Conservation (phyloP, 805 yeast genomes). For the Yamadazyma sp. region DNA sequence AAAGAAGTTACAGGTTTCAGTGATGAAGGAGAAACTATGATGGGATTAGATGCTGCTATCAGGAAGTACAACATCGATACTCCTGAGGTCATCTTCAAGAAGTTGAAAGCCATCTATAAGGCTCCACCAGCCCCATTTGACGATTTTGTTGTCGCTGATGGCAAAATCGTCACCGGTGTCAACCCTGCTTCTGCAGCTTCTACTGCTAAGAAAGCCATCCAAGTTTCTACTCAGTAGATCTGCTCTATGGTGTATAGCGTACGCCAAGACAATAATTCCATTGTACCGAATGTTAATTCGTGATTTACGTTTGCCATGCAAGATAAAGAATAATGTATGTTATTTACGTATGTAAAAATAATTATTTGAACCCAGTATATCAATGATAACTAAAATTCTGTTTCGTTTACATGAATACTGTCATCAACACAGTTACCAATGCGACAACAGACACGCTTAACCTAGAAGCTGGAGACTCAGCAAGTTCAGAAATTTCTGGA, state of each 20-base stretch:
- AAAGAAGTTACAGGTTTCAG: constrained; percentile 62
- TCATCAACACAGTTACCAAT: constrained; percentile 2
- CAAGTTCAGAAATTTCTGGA: constrained; percentile 7
- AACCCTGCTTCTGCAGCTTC: constrained; percentile 59
- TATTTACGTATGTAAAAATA: too few species aligned
- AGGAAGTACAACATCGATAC: constrained; percentile 27
- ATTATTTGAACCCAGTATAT: not conserved
- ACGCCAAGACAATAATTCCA: too few species aligned
- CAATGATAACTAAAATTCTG: not conserved
- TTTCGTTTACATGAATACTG: too few species aligned
- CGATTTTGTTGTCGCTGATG: constrained; percentile 52
- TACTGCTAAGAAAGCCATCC: constrained; percentile 37
- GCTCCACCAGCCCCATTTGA: constrained; percentile 54
- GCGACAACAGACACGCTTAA: constrained; percentile 10
- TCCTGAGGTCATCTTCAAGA: constrained; percentile 37
- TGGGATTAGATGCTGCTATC: constrained; percentile 23
- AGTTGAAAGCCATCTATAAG: constrained; percentile 44
- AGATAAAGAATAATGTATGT: too few species aligned
- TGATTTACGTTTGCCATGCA: too few species aligned
- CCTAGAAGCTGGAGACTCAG: constrained; percentile 11
- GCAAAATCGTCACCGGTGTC: constrained; percentile 61
- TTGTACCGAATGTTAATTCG: too few species aligned
- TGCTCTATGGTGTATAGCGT: constrained; percentile 1
- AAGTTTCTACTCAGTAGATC: constrained; percentile 3
- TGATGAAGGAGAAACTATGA: constrained; percentile 48